Base-by-base conservation (phyloP, 768 basidiomycete genomes). In the Tricholoma bakamatsutake region DNA sequence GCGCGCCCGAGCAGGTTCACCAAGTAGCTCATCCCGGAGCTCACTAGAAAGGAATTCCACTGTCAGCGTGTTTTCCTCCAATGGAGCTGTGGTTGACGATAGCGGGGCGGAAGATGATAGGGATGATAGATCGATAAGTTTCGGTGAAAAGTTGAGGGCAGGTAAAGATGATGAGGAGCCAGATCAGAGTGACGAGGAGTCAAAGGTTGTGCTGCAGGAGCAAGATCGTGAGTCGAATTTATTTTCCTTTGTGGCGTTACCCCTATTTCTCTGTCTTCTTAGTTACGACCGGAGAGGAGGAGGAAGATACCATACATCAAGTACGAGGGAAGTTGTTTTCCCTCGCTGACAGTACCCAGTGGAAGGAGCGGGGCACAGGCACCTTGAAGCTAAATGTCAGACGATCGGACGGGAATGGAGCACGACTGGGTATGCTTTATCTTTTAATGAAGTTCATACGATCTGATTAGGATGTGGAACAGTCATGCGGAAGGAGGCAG, bases 401-500 rank as follows among this genome's bases (percentile, higher is more conserved):
- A 69, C 66, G 71, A 43, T 68, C 73, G 27, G 88, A 90, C 64
- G 87, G 84, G 50, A 75, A 74, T 21, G 83, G 84, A 13, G 87
- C 88, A 54, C 84, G 89, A 43, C 71, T 91, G 49, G 76, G 89
- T 88, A 66, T 40, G 77, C 69, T 54, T 37, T 57, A 59, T 43
- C 49, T 52, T 56, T 28, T 35, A 17, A 50, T 33, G 8, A 11
- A 10, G 12, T 10, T 47, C 57, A 11, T 30, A 17, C 34, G 30
- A 15, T 8, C 43, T 54, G 15, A 49, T 45, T 67, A 28, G 35
- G 30, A 49, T 49, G 51, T 13, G 37, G 33, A 56, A 3, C 61
- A 91, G 90, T 92, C 17, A 90, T 92, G 88, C 80, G 90, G 58
- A 91, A 90, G 67, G 90, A 92, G 62, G 90, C 88, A 0, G 89